Evolutionary conservation across 345 rosid genomes (phyloP).

Genomic region (Carallia pectinifolia): DNA sequence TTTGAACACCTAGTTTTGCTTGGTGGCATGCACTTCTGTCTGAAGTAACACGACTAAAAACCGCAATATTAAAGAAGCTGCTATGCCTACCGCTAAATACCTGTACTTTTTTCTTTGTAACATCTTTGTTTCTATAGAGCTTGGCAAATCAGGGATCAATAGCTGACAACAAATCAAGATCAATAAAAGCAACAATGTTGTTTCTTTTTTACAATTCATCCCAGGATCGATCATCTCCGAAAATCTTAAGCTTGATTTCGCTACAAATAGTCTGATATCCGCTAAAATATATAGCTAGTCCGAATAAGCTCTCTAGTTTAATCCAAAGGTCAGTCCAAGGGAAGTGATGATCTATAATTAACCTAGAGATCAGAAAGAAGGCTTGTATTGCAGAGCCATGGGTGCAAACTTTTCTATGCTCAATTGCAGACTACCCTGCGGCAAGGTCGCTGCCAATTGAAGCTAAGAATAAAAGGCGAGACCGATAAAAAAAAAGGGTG

Average conservation of each 20-base stretch:
- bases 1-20: too few relatives aligned
- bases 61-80: neutral
- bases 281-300: neutral
- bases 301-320: neutral
- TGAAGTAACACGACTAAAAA: too few relatives aligned
- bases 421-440: neutral
- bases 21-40: too few relatives aligned
- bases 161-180: neutral
- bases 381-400: neutral
- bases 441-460: slow-evolving; percentile 1
- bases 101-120: neutral
- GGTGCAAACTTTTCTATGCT: neutral
- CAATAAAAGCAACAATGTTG: neutral
- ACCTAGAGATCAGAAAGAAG: neutral
- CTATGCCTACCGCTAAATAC: neutral
- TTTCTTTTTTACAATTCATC: neutral
- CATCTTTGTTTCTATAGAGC: neutral
- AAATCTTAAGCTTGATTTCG: too few relatives aligned
- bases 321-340: neutral
- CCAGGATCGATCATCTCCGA: neutral
- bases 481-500: neutral
- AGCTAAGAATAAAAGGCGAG: neutral
- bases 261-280: neutral
- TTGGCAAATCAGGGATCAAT: neutral
- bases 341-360: neutral